Base-by-base conservation (phyloP, 192 early-diverging fungal species). In the Coemansia reversa region DNA sequence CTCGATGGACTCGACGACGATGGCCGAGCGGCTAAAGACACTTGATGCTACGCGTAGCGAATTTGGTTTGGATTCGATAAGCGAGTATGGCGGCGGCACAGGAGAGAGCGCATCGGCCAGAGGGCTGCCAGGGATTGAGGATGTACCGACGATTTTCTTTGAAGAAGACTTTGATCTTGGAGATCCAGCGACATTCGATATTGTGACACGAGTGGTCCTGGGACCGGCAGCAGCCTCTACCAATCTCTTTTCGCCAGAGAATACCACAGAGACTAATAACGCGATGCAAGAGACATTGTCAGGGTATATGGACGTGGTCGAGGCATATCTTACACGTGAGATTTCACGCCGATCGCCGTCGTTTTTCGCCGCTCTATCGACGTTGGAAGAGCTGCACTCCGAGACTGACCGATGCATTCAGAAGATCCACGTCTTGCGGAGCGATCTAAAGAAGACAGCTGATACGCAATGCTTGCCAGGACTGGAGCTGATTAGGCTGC, bases 311-410 rank as follows among this genome's bases (percentile, higher is more conserved):
- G 97, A 99, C 69, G 91, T 90, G 0, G 93, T 98, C 3, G 96
- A 99, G 69, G 88, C 92, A 2, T 94, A 98, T 61, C 74, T 99
- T 25, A 89, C 95, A 20, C 90, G 89, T 50, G 97, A 99, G 70
- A 99, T 99, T 47, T 94, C 94, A 30, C 85, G 88, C 22, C 81
- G 96, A 23, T 95, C 94, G n/a, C 86, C 89, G 8, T 94, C 96
- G 0, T 99, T 99, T 67, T 99, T 99, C 72, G 88, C 91, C 28
- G 96, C 97, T 0, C 78, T 99, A 9, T 89, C 90, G 7, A 98
- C 94, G 60, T 82, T 99, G 35, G 91, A 98, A 74, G 90, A 90
- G 12, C 78, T 99, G 42, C 93, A 99, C 72, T 85, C 88, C 1
- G 95, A 99, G 66, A 98, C 95, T 0, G 79, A 92, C 49, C 83